Base-by-base conservation (phyloP, 2,329 filamentous ascomycete genomes). In the Stachybotrys chlorohalonatus region DNA sequence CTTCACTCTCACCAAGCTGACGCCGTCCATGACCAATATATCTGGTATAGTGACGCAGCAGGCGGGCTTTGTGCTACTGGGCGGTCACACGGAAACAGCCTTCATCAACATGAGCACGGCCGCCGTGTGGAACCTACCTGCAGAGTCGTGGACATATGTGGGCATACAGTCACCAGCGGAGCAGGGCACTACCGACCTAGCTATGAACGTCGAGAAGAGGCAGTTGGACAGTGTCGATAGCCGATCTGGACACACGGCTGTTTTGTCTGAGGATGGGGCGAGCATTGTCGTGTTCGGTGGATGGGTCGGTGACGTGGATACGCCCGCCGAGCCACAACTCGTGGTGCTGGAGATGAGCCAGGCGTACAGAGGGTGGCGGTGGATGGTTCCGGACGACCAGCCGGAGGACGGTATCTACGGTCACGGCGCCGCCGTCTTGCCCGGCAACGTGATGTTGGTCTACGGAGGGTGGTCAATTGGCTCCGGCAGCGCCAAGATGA, bases 51-150 rank as follows among this genome's bases (percentile, higher is more conserved):
- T 86, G 47, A 86, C 84, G 5, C 87, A 91, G 65, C 84, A 92
- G 66, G 84, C 87, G 58, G 85, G 86, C 62, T 93, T 90, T 60
- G 82, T 96, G 11, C 73, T 96, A 24, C 74, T 96, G 15, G 93
- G 92, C 47, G 93, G 93, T 0, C 91, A 96, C 66, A 95, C 91
- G 0, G 77, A 83, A 61, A 71, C 76, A 15, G 92, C 91, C 0
- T 96, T 96, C 66, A 86, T 96, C 72, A 95, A 96, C 68, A 96
- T 95, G 87, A 95, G 90, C 55, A 89, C 90, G 48, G 83, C 93
- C 1, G 93, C 91, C 0, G 75, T 96, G 1, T 96, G 92, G 77
- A 92, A 85, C 53, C 75, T 96, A 7, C 93, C 93, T 0, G 87
- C 95, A 63, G 85, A 91, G 64, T 86, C 82, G 53, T 97, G 93